A percentile compares a stretch with the other conserved stretches of the same genome.
These are phyloP conservation scores for Zasmidium citrigriseum DNA, from an alignment of 2,329 filamentous ascomycete species.

Conservation along the genomic window DNA sequence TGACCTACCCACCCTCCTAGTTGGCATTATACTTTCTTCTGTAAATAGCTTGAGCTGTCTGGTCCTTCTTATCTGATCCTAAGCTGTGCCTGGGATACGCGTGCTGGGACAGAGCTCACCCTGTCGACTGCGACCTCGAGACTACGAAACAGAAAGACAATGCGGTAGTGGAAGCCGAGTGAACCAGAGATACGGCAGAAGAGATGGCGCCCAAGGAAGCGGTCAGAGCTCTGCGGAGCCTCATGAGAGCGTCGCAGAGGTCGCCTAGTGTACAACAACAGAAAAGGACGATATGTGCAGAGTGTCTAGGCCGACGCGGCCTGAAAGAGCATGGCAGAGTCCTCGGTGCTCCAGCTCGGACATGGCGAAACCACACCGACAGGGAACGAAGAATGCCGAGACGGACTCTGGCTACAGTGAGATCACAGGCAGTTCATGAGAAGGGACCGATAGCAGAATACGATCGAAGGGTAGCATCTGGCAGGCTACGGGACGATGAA, in stretches of 20 bases:
- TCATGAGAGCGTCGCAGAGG: slow-evolving; percentile 16
- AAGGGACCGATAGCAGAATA: slow-evolving; percentile 83
- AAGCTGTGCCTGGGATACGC: background rate
- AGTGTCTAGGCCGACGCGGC: slow-evolving; percentile 23
- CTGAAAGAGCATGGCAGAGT: background rate
- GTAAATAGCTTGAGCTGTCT: background rate
- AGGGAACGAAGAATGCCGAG: background rate
- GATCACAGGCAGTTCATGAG: background rate
- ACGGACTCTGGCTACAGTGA: slow-evolving; percentile 27
- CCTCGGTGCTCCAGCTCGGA: background rate
- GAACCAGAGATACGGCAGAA: background rate
- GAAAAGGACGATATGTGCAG: slow-evolving; percentile 25
- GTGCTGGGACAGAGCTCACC: background rate
- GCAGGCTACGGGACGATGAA: slow-evolving; percentile 78
- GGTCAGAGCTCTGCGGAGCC: slow-evolving; percentile 24
- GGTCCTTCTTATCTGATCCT: background rate
- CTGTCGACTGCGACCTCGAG: too few relatives aligned
- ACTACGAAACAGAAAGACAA: too few relatives aligned
- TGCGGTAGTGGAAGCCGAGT: too few relatives aligned
- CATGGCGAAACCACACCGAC: background rate
- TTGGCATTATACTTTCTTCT: background rate
- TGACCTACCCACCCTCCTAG: background rate
- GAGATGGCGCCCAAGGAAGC: slow-evolving; percentile 29
- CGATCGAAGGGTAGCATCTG: slow-evolving; percentile 73
- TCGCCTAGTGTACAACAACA: slow-evolving; percentile 17